These are phyloP conservation scores for Clavulina sp. DNA, from an alignment of 768 basidiomycete species.

Conservation along the genomic window DNA sequence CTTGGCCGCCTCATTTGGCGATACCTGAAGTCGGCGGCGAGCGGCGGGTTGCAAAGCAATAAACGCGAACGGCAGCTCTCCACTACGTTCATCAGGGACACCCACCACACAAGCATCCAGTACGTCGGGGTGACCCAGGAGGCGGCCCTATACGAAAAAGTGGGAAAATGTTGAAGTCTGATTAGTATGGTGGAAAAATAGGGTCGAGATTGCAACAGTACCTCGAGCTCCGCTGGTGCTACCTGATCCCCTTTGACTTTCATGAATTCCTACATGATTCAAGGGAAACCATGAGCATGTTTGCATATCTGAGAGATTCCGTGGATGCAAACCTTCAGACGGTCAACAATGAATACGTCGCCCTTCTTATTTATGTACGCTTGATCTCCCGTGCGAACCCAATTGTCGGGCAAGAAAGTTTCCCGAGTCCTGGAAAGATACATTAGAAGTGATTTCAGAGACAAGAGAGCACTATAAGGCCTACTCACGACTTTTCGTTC, in stretches of 20 bases:
- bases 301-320: neutral
- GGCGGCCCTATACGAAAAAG: conserved; percentile 23
- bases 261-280: conserved; percentile 12
- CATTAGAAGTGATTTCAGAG: neutral
- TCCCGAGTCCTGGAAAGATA: conserved; percentile 7
- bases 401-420: conserved; percentile 22
- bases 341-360: conserved; percentile 43
- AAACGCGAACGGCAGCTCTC: conserved; percentile 56
- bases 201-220: neutral
- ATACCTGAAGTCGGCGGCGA: conserved; percentile 21
- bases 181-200: neutral
- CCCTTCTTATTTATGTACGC: conserved; percentile 34
- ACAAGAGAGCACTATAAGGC: neutral
- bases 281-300: too few relatives aligned
- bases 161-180: conserved; percentile 30
- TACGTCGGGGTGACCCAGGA: conserved; percentile 43
- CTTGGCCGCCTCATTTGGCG: conserved; percentile 20
- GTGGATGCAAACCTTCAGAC: conserved; percentile 32
- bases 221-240: conserved; percentile 32
- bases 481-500: conserved; percentile 8
- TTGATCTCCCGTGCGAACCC: conserved; percentile 55
- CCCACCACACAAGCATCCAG: conserved; percentile 44
- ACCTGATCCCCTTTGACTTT: conserved; percentile 43
- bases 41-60: conserved; percentile 32
- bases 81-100: conserved; percentile 43